Percentiles rank a stretch among this genome's conserved stretches.
Conservation (phyloP, 805 yeast species). For the Kuraishia ogatae region DNA sequence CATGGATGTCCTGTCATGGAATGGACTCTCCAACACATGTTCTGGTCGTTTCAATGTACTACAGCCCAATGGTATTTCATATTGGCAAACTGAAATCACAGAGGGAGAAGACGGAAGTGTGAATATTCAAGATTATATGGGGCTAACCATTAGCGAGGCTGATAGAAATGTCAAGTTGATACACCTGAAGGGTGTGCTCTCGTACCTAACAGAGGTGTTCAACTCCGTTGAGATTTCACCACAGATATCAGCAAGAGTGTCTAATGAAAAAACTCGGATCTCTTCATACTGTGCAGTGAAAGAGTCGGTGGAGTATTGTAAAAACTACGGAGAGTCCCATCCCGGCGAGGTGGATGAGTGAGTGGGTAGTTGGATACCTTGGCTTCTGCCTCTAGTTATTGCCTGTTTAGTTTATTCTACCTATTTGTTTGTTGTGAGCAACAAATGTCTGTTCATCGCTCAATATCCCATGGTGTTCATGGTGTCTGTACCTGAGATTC, state of each 20-base stretch:
- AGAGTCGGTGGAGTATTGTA: not conserved
- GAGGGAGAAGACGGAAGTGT: not conserved
- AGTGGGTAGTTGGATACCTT: too few species aligned
- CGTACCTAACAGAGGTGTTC: not conserved
- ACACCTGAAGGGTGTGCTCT: not conserved
- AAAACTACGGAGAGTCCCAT: not conserved
- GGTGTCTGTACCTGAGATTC: too few species aligned
- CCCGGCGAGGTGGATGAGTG: not conserved
- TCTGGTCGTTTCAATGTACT: slow-evolving; percentile 1
- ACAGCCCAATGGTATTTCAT: not conserved
- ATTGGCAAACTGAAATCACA: slow-evolving; percentile 5
- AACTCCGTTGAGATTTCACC: not conserved
- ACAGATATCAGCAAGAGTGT: not conserved
- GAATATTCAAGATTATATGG: slow-evolving; percentile 1
- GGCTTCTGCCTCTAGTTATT: too few species aligned
- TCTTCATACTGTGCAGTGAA: not conserved
- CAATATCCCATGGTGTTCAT: too few species aligned
- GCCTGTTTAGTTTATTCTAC: too few species aligned
- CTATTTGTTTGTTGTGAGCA: too few species aligned
- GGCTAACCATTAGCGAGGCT: slow-evolving; percentile 2
- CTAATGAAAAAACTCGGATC: not conserved
- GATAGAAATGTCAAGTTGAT: not conserved
- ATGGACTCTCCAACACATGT: not conserved
- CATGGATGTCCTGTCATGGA: slow-evolving; percentile 23
- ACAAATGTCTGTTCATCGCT: too few species aligned